phyloP scores from a whole-genome alignment of 2,329 filamentous ascomycete species.

The Monilinia fructigena region DNA sequence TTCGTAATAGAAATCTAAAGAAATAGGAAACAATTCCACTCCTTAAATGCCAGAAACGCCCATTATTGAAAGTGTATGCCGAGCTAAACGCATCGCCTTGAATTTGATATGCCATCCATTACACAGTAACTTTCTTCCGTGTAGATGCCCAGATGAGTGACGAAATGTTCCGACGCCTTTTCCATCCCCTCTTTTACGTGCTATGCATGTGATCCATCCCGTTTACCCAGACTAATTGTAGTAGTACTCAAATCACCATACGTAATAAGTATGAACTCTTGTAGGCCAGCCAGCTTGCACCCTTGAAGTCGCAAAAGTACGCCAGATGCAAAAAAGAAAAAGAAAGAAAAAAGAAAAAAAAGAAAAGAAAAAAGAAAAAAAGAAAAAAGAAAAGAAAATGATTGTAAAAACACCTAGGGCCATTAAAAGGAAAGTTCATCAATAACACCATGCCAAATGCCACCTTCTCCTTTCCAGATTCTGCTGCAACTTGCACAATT shows the following conservation, averaged over 20 bases:
- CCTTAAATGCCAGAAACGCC: slow-evolving; percentile 27
- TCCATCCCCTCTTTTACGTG: slow-evolving; percentile 36
- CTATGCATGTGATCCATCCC: slow-evolving; percentile 34
- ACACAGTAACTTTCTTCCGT: slow-evolving; percentile 20
- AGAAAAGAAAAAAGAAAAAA: slow-evolving; percentile 31
- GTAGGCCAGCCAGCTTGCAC: slow-evolving; percentile 39
- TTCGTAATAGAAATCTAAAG: slow-evolving; percentile 22
- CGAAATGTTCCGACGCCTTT: slow-evolving; percentile 35
- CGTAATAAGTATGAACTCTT: slow-evolving; percentile 22
- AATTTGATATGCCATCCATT: slow-evolving; percentile 22
- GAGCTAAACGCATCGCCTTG: slow-evolving; percentile 24
- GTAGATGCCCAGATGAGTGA: slow-evolving; percentile 31
- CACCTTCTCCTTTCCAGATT: slow-evolving; percentile 33
- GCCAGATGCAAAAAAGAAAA: slow-evolving; percentile 28
- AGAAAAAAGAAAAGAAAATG: slow-evolving; percentile 27
- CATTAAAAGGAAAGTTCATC: slow-evolving; percentile 25
- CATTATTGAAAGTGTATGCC: slow-evolving; percentile 24
- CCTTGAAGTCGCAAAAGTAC: slow-evolving; percentile 32
- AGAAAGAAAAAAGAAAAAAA: no score
- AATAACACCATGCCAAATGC: slow-evolving; percentile 37
- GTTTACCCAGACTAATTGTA: slow-evolving; percentile 29
- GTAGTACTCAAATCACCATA: slow-evolving; percentile 32
- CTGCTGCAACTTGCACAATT: slow-evolving; percentile 38
- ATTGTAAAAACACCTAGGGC: slow-evolving; percentile 31
- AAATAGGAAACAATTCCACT: slow-evolving; percentile 15